Conservation (phyloP, 225 moss, liverwort and hornwort genomes). For the Physcomitrium patens region DNA sequence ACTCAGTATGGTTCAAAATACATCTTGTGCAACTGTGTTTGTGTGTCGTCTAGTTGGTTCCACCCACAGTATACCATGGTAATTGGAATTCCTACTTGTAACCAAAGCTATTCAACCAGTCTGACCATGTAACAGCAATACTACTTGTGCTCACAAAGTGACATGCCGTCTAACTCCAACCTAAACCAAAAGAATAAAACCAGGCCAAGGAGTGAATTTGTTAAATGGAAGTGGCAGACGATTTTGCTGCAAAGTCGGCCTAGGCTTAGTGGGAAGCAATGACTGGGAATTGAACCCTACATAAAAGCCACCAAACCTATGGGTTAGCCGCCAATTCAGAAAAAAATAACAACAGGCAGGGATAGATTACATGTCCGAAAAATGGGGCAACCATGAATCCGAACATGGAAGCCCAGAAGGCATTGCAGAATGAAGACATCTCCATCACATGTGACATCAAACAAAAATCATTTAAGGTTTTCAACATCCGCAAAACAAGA, state of each 20-base stretch:
- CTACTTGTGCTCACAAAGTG: neutral
- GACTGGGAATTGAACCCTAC: slow-evolving; percentile 13
- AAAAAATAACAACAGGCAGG: neutral
- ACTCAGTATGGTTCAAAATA: neutral
- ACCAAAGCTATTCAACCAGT: neutral
- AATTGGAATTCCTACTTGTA: neutral
- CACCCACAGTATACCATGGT: neutral
- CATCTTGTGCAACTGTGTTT: too few relatives aligned
- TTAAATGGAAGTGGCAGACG: neutral
- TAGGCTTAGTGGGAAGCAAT: neutral
- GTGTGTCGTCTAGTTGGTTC: neutral
- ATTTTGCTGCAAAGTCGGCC: neutral
- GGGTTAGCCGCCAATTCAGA: neutral
- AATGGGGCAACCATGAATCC: neutral
- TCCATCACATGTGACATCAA: neutral
- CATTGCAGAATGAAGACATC: too few relatives aligned
- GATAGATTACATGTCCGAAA: neutral
- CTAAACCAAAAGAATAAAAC: slow-evolving; percentile 10
- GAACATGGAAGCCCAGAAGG: neutral
- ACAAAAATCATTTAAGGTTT: neutral
- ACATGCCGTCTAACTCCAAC: slow-evolving; percentile 5
- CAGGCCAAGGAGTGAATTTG: neutral
- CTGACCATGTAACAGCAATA: neutral
- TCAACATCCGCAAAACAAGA: too few relatives aligned
- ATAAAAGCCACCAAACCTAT: neutral